Evolutionary conservation across 805 yeast genomes (phyloP), one percentile per base, ranked within the genome.

Genomic region (Cyberlindnera euphorbiiphila): DNA sequence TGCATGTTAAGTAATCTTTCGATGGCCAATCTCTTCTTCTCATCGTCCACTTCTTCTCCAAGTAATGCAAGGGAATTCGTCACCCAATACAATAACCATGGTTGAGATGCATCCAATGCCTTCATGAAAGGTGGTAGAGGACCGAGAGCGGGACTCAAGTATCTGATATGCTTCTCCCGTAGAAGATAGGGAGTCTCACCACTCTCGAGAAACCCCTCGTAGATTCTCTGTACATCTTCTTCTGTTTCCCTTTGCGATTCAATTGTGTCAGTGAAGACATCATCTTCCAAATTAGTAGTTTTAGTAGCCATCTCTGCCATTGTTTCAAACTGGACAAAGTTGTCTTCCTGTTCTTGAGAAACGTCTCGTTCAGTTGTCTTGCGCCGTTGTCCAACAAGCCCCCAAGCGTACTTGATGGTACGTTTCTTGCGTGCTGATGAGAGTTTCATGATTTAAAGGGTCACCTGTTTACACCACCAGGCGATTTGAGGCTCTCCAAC

Each of bases 81-180:
- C 6, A 81, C 61, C 98, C 98, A 93, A 56, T 84, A 91, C 1
- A 85, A 41, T 53, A 91, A 63, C 98, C 98, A 93, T 0, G 95
- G 79, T 43, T 82, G 88, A n/a, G 93, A 84, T 0, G 97, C 93
- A 59, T 91, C 97, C 32, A 86, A 65, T 0, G 71, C 71, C 4
- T 58, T 39, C 39, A 56, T 47, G 39, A 42, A 29, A 15, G 39
- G 27, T 2, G 59, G 59, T 6, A 55, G 25, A 6, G 32, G 37
- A 4, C 52, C 51, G n/a, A 53, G 25, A 0, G 54, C 47, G 43
- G 40, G 35, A 13, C 34, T 43, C 9, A 49, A 25, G 20, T 43
- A 56, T 15, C 29, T 35, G 11, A 44, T 11, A 29, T 56, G 60
- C 19, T 42, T 46, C 20, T 29, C 32, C 11, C 29, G 47, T 8